Base-by-base conservation (phyloP, 2,329 filamentous ascomycete species). In the Calycina marina region DNA sequence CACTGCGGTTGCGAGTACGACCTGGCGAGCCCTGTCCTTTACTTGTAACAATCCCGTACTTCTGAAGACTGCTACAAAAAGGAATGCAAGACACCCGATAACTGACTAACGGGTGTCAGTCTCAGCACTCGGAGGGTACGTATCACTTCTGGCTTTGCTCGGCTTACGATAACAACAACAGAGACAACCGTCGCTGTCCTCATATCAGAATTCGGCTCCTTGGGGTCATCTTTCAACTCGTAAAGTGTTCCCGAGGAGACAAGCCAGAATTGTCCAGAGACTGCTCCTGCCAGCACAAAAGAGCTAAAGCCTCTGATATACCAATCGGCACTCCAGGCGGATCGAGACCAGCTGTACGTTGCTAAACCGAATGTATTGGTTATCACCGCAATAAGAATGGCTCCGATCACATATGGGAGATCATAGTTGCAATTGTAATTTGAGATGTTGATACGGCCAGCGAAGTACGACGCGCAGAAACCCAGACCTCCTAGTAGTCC, bases 381-480 rank as follows among this genome's bases (percentile, higher is more conserved):
- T 6, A 70, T 64, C 3, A 83, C 65, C 4, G 84, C 78, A 40
- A 92, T 84, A 28, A 77, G 51, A 13, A 72, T 71, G 4, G 83
- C 71, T 2, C 76, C 80, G 2, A 77, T 57, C 11, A 92, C 66
- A 28, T 40, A 45, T 8, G 32, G 32, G 14, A 50, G 29, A 47
- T 73, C 72, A 44, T 86, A 85, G 8, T 61, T 56, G 44, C 80
- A 76, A 4, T 51, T 56, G 49, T 90, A 93, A 51, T 92, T 88
- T 16, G 65, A 64, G 39, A 88, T 84, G 18, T 82, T 83, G 18
- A 78, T 69, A 50, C 92, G 85, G n/a, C 82, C 82, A 12, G 88
- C 61, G 47, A 90, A 92, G 53, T 92, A 81, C 83, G 92, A 90
- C 18, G 77, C 79, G 38, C 78, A 83, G 30, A 90, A 76, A 14